Evolutionary conservation across 768 basidiomycete species (phyloP), one percentile per base, ranked within the genome.

Genomic region (Nidularia pulvinata): DNA sequence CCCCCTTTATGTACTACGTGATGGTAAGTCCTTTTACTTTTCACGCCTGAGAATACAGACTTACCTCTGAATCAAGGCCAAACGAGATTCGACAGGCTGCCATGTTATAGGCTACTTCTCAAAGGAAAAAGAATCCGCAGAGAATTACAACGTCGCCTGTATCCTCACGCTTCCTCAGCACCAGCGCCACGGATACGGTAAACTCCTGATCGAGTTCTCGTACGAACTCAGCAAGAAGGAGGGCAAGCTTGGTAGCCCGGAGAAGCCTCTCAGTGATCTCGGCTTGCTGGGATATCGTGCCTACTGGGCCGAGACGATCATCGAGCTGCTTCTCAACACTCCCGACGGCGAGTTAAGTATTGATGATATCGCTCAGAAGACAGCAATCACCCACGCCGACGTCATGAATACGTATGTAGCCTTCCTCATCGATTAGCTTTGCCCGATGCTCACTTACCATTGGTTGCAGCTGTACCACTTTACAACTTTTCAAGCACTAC

Each of bases 1-100:
- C 98, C 55, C 97, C 97, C 2, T 99, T 99, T 78, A 84, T 99
- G 83, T 99, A 95, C 80, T 99, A 99, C 80, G 91, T 95, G 70
- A 95, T 99, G 95, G 94, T 91, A 61, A 61, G 82, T 65, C 46
- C 33, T 56, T 55, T 52, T 54, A 50, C 13, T 22, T 25, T 36
- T 43, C 16, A 33, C 34, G 22, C 42, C 37, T 9, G 11, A 35
- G 7, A 7, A 14, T 42, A 25, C 39, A 11, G 10, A 13, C 7
- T 14, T 6, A 14, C 48, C 7, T 30, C 48, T n/a, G n/a, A 16
- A 42, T 55, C 22, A 49, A 93, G 91, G 83, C 84, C 48, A 84
- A 86, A 64, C 85, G 94, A 56, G 97, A 99, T 72, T 86, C 91
- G 10, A 74, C 80, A 19, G 97, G 97, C 33, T 94, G 92, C 69